Evolutionary conservation across 352 stramenopile genomes (phyloP).

Genomic region (Phytophthora crassamura): DNA sequence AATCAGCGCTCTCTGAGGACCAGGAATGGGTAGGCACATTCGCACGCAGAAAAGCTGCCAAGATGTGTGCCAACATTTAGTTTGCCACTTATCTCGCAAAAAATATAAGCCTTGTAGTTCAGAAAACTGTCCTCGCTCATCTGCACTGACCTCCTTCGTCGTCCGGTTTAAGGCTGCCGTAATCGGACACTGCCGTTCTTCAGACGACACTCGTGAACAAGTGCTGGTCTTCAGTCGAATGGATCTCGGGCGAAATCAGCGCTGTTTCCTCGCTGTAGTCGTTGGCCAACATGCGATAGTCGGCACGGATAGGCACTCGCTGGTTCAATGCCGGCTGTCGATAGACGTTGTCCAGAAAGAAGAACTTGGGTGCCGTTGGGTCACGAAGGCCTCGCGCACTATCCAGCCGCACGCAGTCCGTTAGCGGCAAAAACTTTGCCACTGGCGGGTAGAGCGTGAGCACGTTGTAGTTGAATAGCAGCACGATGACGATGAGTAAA

Average conservation of each 20-base stretch:
- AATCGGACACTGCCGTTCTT: slow-evolving; percentile 11
- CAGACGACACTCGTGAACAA: slow-evolving; percentile 47
- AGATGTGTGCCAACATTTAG: slow-evolving; percentile 45
- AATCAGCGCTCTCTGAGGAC: slow-evolving; percentile 48
- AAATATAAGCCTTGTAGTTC: slow-evolving; percentile 10
- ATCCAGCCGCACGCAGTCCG: slow-evolving; percentile 65
- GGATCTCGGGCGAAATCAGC: slow-evolving; percentile 50
- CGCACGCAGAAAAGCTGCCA: slow-evolving; percentile 42
- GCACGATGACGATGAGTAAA: slow-evolving; percentile 46
- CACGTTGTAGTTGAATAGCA: slow-evolving; percentile 76
- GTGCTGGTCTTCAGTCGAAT: slow-evolving; percentile 50
- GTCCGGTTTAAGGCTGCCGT: slow-evolving; percentile 7
- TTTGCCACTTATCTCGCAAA: slow-evolving; percentile 8
- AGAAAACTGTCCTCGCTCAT: background rate
- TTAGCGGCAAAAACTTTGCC: slow-evolving; percentile 67
- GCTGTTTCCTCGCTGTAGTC: slow-evolving; percentile 37
- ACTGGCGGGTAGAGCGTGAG: slow-evolving; percentile 58
- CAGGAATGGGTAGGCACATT: slow-evolving; percentile 48
- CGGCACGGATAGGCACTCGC: slow-evolving; percentile 48
- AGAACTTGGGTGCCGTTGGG: slow-evolving; percentile 39
- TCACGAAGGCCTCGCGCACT: slow-evolving; percentile 42
- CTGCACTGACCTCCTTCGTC: background rate
- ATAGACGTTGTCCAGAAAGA: slow-evolving; percentile 79
- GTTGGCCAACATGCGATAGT: slow-evolving; percentile 67
- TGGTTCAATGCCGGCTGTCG: slow-evolving; percentile 75